These are phyloP conservation scores for Schizosaccharomyces lindneri DNA, from an alignment of 805 yeast genomes.

Conservation along the genomic window DNA sequence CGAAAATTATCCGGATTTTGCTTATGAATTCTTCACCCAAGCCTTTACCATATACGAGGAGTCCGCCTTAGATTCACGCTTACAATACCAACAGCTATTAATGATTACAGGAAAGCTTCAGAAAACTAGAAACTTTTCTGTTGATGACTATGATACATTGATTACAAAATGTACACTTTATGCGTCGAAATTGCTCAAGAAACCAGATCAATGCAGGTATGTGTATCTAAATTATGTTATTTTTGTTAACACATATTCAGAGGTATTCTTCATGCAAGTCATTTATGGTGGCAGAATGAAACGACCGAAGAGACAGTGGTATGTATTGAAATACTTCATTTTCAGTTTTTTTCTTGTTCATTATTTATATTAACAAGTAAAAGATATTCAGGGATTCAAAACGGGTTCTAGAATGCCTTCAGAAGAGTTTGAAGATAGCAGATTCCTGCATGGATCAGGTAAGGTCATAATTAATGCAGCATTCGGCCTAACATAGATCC, in stretches of 20 bases:
- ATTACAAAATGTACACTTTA: slow-evolving; percentile 69
- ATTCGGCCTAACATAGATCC: slow-evolving; percentile 33
- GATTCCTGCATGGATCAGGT: slow-evolving; percentile 74
- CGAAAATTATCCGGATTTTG: slow-evolving; percentile 33
- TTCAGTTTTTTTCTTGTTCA: too few relatives aligned
- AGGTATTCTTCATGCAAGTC: slow-evolving; percentile 66
- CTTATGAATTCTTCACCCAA: slow-evolving; percentile 74
- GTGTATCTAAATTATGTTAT: not conserved
- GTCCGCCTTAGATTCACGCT: slow-evolving; percentile 25
- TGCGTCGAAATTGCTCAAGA: slow-evolving; percentile 68
- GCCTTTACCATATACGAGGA: slow-evolving; percentile 68
- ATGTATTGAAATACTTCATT: not conserved
- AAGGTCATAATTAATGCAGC: slow-evolving; percentile 12
- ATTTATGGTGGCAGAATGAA: slow-evolving; percentile 56
- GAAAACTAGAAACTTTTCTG: slow-evolving; percentile 24
- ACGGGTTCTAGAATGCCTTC: slow-evolving; percentile 74
- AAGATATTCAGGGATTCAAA: slow-evolving; percentile 26
- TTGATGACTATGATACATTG: slow-evolving; percentile 54
- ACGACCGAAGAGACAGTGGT: not conserved
- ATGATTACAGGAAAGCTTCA: slow-evolving; percentile 28
- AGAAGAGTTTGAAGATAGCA: slow-evolving; percentile 66
- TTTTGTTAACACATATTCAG: slow-evolving; percentile 20
- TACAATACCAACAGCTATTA: slow-evolving; percentile 28
- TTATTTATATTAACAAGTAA: not conserved
- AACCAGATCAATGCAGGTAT: slow-evolving; percentile 50